These are phyloP conservation scores for Gliomastix tumulicola DNA, from an alignment of 2,329 filamentous ascomycete genomes.

Conservation along the genomic window DNA sequence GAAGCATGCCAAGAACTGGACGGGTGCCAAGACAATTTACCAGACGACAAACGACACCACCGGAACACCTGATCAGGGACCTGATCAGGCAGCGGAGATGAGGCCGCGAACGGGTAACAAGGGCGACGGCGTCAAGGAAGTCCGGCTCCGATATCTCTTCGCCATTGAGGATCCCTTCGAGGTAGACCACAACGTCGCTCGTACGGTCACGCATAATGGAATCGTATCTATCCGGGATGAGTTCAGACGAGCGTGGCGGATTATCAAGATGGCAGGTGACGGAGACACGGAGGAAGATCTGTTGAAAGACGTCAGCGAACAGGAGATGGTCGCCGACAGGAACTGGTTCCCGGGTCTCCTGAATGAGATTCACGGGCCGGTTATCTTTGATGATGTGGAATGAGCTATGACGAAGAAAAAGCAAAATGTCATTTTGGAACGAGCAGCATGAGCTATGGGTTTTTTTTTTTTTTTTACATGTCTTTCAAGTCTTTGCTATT, in stretches of 20 bases:
- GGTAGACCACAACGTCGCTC: constrained; percentile 77
- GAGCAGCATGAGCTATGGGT: no score
- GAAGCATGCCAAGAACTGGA: constrained; percentile 81
- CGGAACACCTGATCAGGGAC: no score
- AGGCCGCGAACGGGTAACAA: constrained; percentile 11
- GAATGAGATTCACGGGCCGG: constrained; percentile 24
- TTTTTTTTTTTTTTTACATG: no score
- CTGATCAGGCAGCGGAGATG: constrained; percentile 8
- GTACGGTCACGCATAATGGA: constrained; percentile 77
- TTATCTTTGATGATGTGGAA: constrained; percentile 2
- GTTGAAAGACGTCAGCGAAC: constrained; percentile 39
- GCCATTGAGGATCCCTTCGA: constrained; percentile 93
- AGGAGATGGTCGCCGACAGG: constrained; percentile 5
- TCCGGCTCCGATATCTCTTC: constrained; percentile 75
- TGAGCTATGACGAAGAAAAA: no score
- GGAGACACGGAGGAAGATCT: constrained; percentile 37
- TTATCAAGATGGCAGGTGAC: constrained; percentile 51
- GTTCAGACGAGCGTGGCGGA: constrained; percentile 71
- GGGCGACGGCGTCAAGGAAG: constrained; percentile 50
- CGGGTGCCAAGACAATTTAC: constrained; percentile 66
- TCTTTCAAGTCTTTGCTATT: no score
- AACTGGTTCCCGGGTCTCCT: constrained; percentile 17
- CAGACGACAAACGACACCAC: constrained; percentile 23
- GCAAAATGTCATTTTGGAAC: no score
- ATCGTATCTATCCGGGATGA: constrained; percentile 79